Conservation (phyloP, 306 rosid species). For the Gynostemma pentaphyllum region DNA sequence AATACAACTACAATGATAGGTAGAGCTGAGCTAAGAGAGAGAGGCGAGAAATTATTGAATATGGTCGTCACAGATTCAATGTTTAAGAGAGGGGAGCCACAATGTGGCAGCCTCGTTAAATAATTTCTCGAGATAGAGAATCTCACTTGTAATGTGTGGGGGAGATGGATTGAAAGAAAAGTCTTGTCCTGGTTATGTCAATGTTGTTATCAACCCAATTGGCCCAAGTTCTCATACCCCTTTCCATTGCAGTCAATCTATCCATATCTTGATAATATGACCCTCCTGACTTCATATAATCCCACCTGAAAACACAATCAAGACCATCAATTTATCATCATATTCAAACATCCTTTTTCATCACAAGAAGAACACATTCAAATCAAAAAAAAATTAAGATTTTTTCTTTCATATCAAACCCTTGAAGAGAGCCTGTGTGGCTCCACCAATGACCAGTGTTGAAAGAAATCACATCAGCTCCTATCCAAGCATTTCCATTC, state of each 20-base stretch:
- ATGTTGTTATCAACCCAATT: constrained; percentile 74
- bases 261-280: constrained; percentile 72
- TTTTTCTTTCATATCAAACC: constrained; percentile 27
- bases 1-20: no score
- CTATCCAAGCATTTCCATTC: constrained; percentile 50
- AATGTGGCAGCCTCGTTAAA: no score
- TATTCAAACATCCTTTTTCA: background rate
- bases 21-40: no score
- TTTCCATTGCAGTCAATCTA: constrained; percentile 75
- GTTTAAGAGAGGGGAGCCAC: no score
- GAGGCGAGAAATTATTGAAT: no score
- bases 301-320: constrained; percentile 57
- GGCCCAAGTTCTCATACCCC: constrained; percentile 81
- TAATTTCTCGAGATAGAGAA: constrained; percentile 12
- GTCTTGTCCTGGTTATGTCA: constrained; percentile 49
- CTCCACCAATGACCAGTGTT: constrained; percentile 97
- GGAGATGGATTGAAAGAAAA: constrained; percentile 74
- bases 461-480: constrained; percentile 68
- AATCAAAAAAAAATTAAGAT: no score
- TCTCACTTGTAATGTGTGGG: constrained; percentile 78
- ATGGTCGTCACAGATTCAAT: no score
- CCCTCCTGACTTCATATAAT: constrained; percentile 73
- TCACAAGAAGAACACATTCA: no score
- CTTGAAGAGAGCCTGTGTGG: constrained; percentile 78
- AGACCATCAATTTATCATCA: background rate